A percentile compares a stretch with the other conserved stretches of the same genome.
Conservation (phyloP, 192 early-diverging fungal genomes). For the Glomus cerebriforme region DNA sequence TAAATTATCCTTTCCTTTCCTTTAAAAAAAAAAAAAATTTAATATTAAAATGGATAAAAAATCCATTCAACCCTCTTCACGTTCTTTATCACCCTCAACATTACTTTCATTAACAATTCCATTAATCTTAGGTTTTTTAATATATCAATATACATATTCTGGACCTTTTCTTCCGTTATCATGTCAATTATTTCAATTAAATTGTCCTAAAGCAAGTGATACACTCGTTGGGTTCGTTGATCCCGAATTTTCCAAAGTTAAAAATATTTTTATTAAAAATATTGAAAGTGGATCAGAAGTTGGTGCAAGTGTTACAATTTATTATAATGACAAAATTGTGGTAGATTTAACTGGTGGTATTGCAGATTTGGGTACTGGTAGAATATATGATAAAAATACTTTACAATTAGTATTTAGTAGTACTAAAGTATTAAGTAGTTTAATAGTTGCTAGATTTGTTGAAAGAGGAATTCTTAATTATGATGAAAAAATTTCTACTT, state of each 20-base stretch:
- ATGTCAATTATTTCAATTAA: slow-evolving; percentile 9
- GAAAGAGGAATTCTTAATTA: slow-evolving; percentile 58
- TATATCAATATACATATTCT: slow-evolving; percentile 1
- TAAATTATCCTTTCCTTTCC: no score
- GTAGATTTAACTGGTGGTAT: slow-evolving; percentile 66
- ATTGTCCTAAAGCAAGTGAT: slow-evolving; percentile 1
- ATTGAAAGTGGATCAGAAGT: slow-evolving; percentile 43
- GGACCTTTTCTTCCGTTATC: slow-evolving; percentile 25
- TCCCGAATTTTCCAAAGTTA: slow-evolving; percentile 3
- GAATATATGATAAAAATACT: slow-evolving; percentile 54
- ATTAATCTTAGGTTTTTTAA: neutral
- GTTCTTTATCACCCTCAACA: neutral
- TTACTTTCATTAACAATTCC: neutral
- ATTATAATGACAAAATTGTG: slow-evolving; percentile 52
- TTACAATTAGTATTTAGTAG: slow-evolving; percentile 68
- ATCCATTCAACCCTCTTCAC: neutral
- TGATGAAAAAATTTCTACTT: slow-evolving; percentile 50
- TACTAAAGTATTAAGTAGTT: slow-evolving; percentile 54
- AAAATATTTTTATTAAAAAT: slow-evolving; percentile 23
- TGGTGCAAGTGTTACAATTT: slow-evolving; percentile 49
- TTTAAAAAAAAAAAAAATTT: no score
- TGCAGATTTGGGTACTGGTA: slow-evolving; percentile 38
- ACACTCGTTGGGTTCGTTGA: neutral
- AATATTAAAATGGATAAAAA: neutral
- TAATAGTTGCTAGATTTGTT: slow-evolving; percentile 62